Evolutionary conservation across 129 eudicot genomes (phyloP).

Genomic region (Ambrosia artemisiifolia): DNA sequence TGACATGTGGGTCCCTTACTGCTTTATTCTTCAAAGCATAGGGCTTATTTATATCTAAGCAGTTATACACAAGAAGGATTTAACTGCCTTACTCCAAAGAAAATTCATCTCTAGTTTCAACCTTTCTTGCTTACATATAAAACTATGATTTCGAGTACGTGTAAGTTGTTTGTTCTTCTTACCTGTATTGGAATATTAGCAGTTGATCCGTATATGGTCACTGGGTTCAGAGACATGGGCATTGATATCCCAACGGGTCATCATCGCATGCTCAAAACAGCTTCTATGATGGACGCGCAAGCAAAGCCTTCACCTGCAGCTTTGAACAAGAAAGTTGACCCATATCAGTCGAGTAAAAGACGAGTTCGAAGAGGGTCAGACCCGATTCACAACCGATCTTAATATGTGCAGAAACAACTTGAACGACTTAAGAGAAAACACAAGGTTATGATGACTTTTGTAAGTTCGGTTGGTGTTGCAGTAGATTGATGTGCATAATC

Average conservation of each 20-base stretch:
- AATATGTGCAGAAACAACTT: conserved; percentile 25
- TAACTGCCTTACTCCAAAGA: conserved; percentile 34
- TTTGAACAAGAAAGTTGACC: conserved; percentile 40
- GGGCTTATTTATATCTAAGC: conserved; percentile 41
- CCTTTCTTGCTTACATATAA: conserved; percentile 21
- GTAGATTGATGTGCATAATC: conserved; percentile 41
- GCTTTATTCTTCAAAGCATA: conserved; percentile 53
- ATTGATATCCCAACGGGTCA: conserved; percentile 25
- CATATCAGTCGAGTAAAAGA: conserved; percentile 60
- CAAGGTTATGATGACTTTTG: conserved; percentile 27
- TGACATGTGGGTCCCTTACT: conserved; percentile 58
- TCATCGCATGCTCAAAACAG: conserved; percentile 39
- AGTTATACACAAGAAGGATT: conserved; percentile 35
- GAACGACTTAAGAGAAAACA: conserved; percentile 15
- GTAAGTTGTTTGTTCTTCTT: conserved; percentile 42
- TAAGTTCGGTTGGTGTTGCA: conserved; percentile 27
- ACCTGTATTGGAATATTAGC: conserved; percentile 51
- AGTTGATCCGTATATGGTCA: conserved; percentile 45
- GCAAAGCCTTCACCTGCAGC: conserved; percentile 37
- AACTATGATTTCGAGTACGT: conserved; percentile 45
- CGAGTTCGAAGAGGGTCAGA: conserved; percentile 77
- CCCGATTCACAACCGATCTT: conserved; percentile 91
- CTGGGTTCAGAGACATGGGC: conserved; percentile 40
- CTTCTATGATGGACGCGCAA: conserved; percentile 32
- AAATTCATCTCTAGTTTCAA: conserved; percentile 13